A percentile compares a stretch with the other conserved stretches of the same genome.
These are phyloP conservation scores for Rhizopus stolonifer DNA, from an alignment of 371 early-diverging fungal genomes.

Conservation along the genomic window DNA sequence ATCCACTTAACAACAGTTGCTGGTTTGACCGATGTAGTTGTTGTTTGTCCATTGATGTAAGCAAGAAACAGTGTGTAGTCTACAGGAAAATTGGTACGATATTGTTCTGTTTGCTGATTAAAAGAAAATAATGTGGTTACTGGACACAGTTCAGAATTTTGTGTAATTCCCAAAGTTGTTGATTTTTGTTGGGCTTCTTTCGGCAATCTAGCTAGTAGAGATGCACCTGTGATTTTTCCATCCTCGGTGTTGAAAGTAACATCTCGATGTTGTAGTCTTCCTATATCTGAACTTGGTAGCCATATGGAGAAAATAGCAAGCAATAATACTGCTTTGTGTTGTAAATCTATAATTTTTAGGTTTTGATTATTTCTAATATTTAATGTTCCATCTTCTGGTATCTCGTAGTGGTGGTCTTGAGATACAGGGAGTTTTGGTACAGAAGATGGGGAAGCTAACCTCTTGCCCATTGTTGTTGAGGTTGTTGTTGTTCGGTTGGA, in stretches of 20 bases:
- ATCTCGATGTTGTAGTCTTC: slow-evolving; percentile 7
- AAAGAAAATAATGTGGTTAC: background rate
- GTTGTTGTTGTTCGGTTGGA: too few species aligned
- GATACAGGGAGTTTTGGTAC: too few species aligned
- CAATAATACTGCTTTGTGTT: slow-evolving; percentile 9
- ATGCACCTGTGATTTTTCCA: background rate
- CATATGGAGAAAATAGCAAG: slow-evolving; percentile 10
- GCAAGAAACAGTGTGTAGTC: slow-evolving; percentile 8
- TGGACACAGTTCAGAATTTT: slow-evolving; percentile 1
- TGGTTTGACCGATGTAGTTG: background rate
- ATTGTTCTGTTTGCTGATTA: background rate
- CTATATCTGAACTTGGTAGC: slow-evolving; percentile 8
- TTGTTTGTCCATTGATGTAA: background rate
- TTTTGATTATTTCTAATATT: background rate
- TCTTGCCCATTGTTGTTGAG: too few species aligned
- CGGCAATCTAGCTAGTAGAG: background rate
- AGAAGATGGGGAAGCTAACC: too few species aligned
- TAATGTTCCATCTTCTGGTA: too few species aligned
- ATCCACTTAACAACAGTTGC: background rate
- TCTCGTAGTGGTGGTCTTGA: too few species aligned
- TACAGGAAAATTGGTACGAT: background rate
- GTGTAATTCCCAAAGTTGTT: background rate
- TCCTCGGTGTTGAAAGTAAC: background rate
- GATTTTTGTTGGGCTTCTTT: slow-evolving; percentile 9
- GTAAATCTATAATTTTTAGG: background rate